Conservation (phyloP, 1,284 basidiomycete species). For the Quambalaria eucalypti region DNA sequence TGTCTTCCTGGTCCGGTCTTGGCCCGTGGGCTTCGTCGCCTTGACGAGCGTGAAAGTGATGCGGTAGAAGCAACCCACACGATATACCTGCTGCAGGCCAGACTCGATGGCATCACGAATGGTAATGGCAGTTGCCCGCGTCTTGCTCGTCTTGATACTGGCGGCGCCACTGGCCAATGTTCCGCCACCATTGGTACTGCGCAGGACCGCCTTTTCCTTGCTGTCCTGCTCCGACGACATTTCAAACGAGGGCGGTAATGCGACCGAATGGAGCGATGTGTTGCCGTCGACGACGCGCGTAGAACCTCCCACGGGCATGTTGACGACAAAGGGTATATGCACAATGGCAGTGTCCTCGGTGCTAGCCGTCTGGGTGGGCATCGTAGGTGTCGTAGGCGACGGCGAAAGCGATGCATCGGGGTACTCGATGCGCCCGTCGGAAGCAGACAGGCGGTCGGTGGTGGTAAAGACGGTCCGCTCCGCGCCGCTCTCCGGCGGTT, state of each 20-base stretch:
- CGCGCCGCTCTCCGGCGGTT: constrained; percentile 18
- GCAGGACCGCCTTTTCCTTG: constrained; percentile 21
- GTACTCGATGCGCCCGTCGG: constrained; percentile 15
- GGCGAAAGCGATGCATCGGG: neutral
- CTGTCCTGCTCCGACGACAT: constrained; percentile 29
- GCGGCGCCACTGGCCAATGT: neutral
- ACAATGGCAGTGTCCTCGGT: constrained; percentile 19
- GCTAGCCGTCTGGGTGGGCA: neutral
- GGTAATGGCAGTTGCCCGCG: constrained; percentile 3
- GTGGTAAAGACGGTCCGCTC: constrained; percentile 30
- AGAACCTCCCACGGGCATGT: constrained; percentile 29
- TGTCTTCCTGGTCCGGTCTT: constrained; percentile 1
- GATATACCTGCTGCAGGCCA: constrained; percentile 28
- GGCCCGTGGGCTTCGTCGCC: neutral
- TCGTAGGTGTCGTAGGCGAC: neutral
- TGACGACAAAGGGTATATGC: constrained; percentile 28
- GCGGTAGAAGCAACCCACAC: constrained; percentile 39
- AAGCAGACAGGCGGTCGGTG: constrained; percentile 20
- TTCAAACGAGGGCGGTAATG: constrained; percentile 37
- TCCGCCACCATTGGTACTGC: constrained; percentile 7
- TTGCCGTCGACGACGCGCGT: constrained; percentile 35
- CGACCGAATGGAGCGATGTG: constrained; percentile 24
- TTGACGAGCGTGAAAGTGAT: constrained; percentile 25
- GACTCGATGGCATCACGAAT: constrained; percentile 17
- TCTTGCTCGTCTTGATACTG: constrained; percentile 1